Conservation (phyloP, 108 stramenopile species). For the Schizochytrium sp. region DNA sequence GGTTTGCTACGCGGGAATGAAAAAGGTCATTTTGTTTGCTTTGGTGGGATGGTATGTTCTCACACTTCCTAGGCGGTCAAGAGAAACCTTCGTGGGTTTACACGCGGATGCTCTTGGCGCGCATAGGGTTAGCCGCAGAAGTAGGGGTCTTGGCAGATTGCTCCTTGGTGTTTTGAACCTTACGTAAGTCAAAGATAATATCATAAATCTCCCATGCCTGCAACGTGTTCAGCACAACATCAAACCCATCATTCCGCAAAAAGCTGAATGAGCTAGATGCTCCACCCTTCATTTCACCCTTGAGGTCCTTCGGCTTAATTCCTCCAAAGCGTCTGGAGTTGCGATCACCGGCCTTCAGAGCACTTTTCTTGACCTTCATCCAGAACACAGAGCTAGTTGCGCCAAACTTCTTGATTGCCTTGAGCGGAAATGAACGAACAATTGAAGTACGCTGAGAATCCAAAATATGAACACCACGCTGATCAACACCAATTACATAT, state of each 20-base stretch:
- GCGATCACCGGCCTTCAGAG: slow-evolving; percentile 1
- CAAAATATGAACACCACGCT: slow-evolving; percentile 32
- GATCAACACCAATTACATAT: slow-evolving; percentile 41
- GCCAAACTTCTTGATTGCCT: slow-evolving; percentile 56
- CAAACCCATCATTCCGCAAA: slow-evolving; percentile 47
- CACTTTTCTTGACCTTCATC: slow-evolving; percentile 54
- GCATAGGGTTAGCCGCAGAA: background rate
- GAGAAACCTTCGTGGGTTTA: background rate
- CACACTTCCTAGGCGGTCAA: too few species aligned
- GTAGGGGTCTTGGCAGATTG: background rate
- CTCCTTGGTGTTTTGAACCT: slow-evolving; percentile 45
- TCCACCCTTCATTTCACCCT: background rate
- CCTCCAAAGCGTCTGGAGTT: slow-evolving; percentile 47
- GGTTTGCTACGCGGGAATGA: too few species aligned
- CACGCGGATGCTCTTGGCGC: slow-evolving; percentile 10
- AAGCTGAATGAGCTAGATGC: slow-evolving; percentile 5
- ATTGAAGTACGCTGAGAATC: background rate
- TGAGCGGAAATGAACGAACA: slow-evolving; percentile 33
- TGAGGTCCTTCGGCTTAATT: slow-evolving; percentile 13
- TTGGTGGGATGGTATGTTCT: too few species aligned
- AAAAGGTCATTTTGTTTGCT: too few species aligned
- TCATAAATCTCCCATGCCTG: slow-evolving; percentile 54
- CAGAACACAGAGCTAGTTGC: slow-evolving; percentile 30
- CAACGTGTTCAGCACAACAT: slow-evolving; percentile 44
- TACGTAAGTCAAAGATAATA: slow-evolving; percentile 26